Percentiles rank a stretch among this genome's conserved stretches.
Conservation (phyloP, 2,329 filamentous ascomycete species). For the Alternaria brassicae region DNA sequence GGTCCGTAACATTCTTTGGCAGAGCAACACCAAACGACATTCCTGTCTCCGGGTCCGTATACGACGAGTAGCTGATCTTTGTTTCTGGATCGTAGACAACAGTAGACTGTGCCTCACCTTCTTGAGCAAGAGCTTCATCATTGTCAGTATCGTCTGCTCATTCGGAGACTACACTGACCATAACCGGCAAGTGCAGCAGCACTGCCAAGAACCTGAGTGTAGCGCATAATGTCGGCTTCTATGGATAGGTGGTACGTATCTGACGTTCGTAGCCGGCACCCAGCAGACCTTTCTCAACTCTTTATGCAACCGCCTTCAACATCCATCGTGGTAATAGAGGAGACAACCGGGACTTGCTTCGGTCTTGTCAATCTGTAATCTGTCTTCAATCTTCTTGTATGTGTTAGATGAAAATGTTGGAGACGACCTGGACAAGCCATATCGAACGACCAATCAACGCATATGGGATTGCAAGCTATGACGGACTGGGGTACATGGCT, state of each 20-base stretch:
- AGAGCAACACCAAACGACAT: constrained; percentile 43
- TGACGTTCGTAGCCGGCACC: constrained; percentile 7
- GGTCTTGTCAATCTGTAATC: constrained; percentile 27
- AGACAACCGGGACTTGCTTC: constrained; percentile 15
- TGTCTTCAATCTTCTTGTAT: constrained; percentile 31
- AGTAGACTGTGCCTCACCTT: constrained; percentile 39
- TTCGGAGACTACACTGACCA: constrained; percentile 22
- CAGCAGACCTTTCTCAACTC: constrained; percentile 16
- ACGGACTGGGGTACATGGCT: constrained; percentile 22
- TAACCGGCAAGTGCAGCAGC: constrained; percentile 37
- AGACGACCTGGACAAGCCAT: constrained; percentile 15
- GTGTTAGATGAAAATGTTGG: constrained; percentile 35
- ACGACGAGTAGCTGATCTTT: constrained; percentile 43
- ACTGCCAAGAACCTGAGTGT: constrained; percentile 36
- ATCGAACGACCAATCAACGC: constrained; percentile 33
- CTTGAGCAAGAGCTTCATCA: constrained; percentile 36
- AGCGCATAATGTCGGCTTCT: constrained; percentile 34
- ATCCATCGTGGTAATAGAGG: constrained; percentile 19
- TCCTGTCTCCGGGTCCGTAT: constrained; percentile 37
- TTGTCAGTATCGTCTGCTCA: constrained; percentile 14
- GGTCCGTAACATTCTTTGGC: constrained; percentile 37
- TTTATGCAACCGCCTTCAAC: constrained; percentile 30
- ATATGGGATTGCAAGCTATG: constrained; percentile 27
- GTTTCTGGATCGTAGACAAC: constrained; percentile 40
- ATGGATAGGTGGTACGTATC: constrained; percentile 7